Percentiles rank a stretch among this genome's conserved stretches.
Evolutionary conservation across 257 asterid species (phyloP).

Genomic region (Capsicum chinense): DNA sequence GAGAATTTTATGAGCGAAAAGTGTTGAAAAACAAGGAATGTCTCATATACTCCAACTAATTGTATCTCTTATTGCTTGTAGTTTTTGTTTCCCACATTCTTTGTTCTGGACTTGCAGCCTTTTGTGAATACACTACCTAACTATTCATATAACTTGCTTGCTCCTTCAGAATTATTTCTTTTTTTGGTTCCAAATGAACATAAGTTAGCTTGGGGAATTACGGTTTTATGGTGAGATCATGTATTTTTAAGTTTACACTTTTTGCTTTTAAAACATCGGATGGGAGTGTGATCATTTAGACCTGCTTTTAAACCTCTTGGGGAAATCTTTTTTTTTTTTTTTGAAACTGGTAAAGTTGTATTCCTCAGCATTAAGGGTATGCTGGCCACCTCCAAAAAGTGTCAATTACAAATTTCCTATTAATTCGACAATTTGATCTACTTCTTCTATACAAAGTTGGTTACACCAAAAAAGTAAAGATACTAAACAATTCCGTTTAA

Average conservation of each 20-base stretch:
- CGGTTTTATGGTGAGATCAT: neutral
- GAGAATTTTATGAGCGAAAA: constrained; percentile 9
- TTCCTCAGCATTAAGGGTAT: no score
- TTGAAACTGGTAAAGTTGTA: no score
- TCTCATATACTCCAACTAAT: neutral
- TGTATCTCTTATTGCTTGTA: neutral
- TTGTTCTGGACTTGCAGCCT: neutral
- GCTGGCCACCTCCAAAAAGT: no score
- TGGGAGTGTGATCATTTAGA: neutral
- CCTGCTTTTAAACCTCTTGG: constrained; percentile 12
- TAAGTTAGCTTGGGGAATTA: neutral
- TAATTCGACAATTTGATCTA: no score
- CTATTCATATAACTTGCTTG: neutral
- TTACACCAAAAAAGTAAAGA: no score
- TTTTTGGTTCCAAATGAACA: neutral
- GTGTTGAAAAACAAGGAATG: constrained; percentile 24
- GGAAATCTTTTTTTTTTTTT: neutral
- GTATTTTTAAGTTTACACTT: neutral
- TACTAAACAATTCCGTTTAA: no score
- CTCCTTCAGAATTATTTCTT: neutral
- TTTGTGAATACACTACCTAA: neutral
- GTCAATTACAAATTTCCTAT: no score
- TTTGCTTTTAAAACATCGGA: neutral
- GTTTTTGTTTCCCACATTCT: constrained; percentile 19
- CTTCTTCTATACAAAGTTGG: no score